Conservation (phyloP, 805 yeast genomes). For the Wickerhamomyces bisporus region DNA sequence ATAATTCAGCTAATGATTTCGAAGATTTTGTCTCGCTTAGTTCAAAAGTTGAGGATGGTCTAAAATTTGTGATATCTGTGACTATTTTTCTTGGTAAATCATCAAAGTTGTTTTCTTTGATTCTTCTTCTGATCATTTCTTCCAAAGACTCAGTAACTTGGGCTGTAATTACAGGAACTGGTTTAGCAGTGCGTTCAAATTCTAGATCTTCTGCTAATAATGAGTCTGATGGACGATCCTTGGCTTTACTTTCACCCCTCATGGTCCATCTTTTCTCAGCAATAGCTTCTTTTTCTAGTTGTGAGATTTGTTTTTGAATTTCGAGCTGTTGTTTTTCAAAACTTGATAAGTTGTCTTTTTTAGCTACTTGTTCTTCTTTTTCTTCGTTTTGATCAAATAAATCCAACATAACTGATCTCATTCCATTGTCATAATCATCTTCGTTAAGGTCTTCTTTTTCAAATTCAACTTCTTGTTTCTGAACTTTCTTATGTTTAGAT, state of each 20-base stretch:
- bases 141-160: slow-evolving; percentile 84
- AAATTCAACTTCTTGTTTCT: slow-evolving; percentile 13
- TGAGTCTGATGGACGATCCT: slow-evolving; percentile 80
- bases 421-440: slow-evolving; percentile 54
- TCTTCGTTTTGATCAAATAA: slow-evolving; percentile 40
- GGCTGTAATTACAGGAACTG: slow-evolving; percentile 91
- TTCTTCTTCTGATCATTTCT: slow-evolving; percentile 81
- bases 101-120: slow-evolving; percentile 71
- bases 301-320: slow-evolving; percentile 70
- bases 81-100: slow-evolving; percentile 74
- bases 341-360: slow-evolving; percentile 49
- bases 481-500: slow-evolving; percentile 6
- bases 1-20: slow-evolving; percentile 85
- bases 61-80: slow-evolving; percentile 59
- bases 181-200: slow-evolving; percentile 90
- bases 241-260: slow-evolving; percentile 85
- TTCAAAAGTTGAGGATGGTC: slow-evolving; percentile 49
- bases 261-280: slow-evolving; percentile 92
- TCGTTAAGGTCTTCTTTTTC: slow-evolving; percentile 47
- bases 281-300: slow-evolving; percentile 79
- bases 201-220: slow-evolving; percentile 76
- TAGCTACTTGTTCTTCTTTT: slow-evolving; percentile 14
- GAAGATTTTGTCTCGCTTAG: slow-evolving; percentile 79
- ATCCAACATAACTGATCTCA: slow-evolving; percentile 55
- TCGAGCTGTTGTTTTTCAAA: slow-evolving; percentile 79